Conservation (phyloP, 495 filamentous ascomycete species). For the Copromyces sp. region DNA sequence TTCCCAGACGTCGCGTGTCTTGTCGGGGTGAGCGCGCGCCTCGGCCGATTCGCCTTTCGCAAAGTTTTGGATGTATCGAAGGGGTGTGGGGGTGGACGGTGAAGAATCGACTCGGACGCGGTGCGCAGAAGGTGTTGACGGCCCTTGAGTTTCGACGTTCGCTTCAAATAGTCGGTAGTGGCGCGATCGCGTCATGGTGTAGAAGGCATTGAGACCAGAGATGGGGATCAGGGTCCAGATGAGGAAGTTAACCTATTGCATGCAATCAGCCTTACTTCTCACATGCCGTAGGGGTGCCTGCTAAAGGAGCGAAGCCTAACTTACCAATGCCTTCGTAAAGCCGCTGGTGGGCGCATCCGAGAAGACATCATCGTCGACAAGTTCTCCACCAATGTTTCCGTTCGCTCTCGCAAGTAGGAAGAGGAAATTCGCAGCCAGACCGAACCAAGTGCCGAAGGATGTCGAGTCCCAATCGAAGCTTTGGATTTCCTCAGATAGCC, state of each 20-base stretch:
- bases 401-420: constrained; percentile 82
- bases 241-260: constrained; percentile 50
- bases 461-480: constrained; percentile 82
- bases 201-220: constrained; percentile 64
- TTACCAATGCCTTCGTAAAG: constrained; percentile 69
- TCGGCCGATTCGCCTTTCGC: constrained; percentile 52
- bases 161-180: constrained; percentile 89
- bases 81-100: constrained; percentile 64
- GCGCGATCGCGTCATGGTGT: constrained; percentile 72
- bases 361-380: constrained; percentile 65
- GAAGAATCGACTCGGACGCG: constrained; percentile 87
- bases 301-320: constrained; percentile 23
- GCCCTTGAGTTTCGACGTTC: constrained; percentile 55
- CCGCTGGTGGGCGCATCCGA: constrained; percentile 51
- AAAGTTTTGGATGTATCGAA: constrained; percentile 63
- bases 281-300: neutral
- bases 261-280: neutral
- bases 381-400: constrained; percentile 27
- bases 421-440: constrained; percentile 60
- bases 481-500: constrained; percentile 83
- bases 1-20: constrained; percentile 88
- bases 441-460: constrained; percentile 61
- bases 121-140: constrained; percentile 75
- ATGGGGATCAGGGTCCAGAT: constrained; percentile 55
- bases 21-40: constrained; percentile 74